These are phyloP conservation scores for Fusarium robinianum DNA, from an alignment of 2,329 filamentous ascomycete genomes.

Conservation along the genomic window DNA sequence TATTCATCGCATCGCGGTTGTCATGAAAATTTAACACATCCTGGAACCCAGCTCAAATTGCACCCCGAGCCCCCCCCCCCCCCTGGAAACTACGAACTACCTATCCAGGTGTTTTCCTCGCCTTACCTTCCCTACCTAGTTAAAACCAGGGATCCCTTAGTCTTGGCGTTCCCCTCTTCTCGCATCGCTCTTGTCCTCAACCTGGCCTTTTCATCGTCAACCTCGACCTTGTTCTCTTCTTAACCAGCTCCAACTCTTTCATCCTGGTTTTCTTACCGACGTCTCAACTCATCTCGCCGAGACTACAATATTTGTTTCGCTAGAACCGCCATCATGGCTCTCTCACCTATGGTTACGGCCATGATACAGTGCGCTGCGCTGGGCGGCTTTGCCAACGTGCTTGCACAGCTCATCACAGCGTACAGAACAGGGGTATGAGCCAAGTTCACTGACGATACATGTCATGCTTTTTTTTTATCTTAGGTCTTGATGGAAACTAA, in stretches of 20 bases:
- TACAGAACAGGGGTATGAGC: slow-evolving; percentile 63
- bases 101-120: too few relatives aligned
- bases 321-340: slow-evolving; percentile 30
- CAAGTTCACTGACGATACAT: neutral
- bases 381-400: slow-evolving; percentile 69
- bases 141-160: too few relatives aligned
- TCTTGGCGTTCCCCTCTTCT: too few relatives aligned
- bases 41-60: too few relatives aligned
- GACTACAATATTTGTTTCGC: too few relatives aligned
- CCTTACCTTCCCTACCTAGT: neutral
- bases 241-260: neutral
- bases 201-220: neutral
- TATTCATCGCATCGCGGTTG: too few relatives aligned
- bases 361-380: slow-evolving; percentile 70
- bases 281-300: too few relatives aligned
- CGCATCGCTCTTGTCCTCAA: too few relatives aligned
- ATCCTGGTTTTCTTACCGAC: neutral
- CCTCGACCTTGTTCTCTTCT: neutral
- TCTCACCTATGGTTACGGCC: slow-evolving; percentile 58
- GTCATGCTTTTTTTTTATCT: neutral
- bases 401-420: slow-evolving; percentile 72
- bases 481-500: neutral
- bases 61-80: too few relatives aligned
- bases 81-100: too few relatives aligned
- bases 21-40: too few relatives aligned